Base-by-base conservation (phyloP, 345 rosid species). In the Turnera subulata region DNA sequence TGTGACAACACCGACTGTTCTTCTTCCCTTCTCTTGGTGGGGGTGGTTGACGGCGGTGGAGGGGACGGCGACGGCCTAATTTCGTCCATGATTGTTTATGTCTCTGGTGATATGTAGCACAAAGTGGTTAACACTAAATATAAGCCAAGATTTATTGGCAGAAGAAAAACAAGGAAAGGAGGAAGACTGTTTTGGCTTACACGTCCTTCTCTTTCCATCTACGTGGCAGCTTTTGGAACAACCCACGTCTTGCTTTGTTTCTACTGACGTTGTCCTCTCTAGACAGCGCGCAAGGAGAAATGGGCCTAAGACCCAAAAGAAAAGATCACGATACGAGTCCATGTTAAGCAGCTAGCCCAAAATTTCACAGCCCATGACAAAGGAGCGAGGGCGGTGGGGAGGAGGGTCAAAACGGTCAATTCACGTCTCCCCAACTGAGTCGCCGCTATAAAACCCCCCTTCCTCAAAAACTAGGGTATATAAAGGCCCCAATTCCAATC, bases 401-500 rank as follows among this genome's bases (percentile, higher is more conserved):
- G 1, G 33, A 8, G 51, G 74, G 85, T 64, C 18, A 73, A 37
- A 71, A 60, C 13, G 0, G 88, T 73, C 61, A 72, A 66, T 74
- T 32, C 2, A 5, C n/a, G 0, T 0, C 6, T 17, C 16, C 6
- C 62, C 74, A 63, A 51, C 56, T 45, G 54, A 24, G 62, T 64
- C 66, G 74, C 76, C 56, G 43, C 81, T 91, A 91, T 91, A 85
- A 82, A 88, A 69, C 66, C 65, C 76, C 29, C 58, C 47, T 65
- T 66, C 84, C 81, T 80, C 93, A 72, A 85, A 88, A 76, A 8
- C 78, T 82, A 85, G 86, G 97, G 91, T 91, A 91, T 85, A 91
- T 64, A 89, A 84, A 6, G 79, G 74, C 81, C 84, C 72, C 68
- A 61, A 56, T 16, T 70, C 37, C 66, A 71, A 71, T 81, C 81